A percentile compares a stretch with the other conserved stretches of the same genome.
phyloP scores from a whole-genome alignment of 2,329 filamentous ascomycete species.

The Rhytidhysteron rufulum region DNA sequence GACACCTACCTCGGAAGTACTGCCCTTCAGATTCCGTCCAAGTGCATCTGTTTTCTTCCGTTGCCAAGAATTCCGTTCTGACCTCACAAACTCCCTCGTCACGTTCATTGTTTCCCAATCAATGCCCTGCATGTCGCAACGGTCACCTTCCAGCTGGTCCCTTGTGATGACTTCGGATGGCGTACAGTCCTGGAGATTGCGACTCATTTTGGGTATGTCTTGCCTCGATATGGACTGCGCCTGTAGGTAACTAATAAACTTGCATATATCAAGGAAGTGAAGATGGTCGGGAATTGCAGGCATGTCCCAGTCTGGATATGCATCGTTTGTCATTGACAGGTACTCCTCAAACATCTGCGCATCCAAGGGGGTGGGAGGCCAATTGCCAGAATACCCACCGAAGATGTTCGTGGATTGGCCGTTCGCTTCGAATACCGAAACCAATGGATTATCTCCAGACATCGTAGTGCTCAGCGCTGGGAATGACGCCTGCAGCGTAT shows the following conservation, averaged over 20 bases:
- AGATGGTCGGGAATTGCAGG: conserved; percentile 7
- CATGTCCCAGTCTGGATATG: background rate
- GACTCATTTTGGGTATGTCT: background rate
- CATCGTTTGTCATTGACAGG: no score
- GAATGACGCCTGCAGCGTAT: no score
- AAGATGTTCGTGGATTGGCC: no score
- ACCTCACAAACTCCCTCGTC: conserved; percentile 19
- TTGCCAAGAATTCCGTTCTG: conserved; percentile 14
- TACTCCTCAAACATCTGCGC: no score
- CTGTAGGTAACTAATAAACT: conserved; percentile 8
- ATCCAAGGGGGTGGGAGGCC: no score
- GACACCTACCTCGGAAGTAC: no score
- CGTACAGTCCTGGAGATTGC: conserved; percentile 4
- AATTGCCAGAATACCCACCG: no score
- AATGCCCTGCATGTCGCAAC: conserved; percentile 36
- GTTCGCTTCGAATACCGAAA: no score
- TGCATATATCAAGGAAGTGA: conserved; percentile 9
- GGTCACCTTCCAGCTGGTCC: conserved; percentile 31
- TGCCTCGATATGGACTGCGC: background rate
- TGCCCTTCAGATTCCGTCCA: no score
- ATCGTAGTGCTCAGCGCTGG: no score
- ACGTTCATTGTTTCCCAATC: conserved; percentile 32
- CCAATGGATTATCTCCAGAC: no score
- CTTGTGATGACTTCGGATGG: conserved; percentile 23
- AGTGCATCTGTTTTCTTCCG: background rate